These are phyloP conservation scores for Fusarium veterinarium DNA, from an alignment of 2,329 filamentous ascomycete species.

Conservation along the genomic window DNA sequence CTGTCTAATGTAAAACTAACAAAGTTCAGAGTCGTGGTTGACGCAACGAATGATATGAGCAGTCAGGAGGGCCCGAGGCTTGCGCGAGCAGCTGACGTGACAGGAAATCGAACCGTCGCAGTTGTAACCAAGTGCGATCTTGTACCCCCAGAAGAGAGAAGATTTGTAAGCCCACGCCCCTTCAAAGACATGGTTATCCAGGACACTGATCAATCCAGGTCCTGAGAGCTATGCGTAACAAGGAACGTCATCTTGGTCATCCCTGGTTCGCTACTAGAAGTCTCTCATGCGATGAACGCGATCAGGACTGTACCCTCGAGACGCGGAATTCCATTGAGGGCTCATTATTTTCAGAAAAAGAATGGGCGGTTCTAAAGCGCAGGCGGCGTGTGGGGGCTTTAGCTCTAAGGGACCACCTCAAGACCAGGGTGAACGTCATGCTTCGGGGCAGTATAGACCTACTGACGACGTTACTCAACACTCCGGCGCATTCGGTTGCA, in stretches of 20 bases:
- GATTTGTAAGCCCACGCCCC: not conserved
- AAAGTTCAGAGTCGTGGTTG: rapidly evolving
- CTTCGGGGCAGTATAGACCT: not conserved
- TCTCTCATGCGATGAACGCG: not conserved
- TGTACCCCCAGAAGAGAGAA: rapidly evolving
- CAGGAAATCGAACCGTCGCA: not conserved
- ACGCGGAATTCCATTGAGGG: not conserved
- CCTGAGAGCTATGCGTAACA: not conserved
- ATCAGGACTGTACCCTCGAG: not conserved
- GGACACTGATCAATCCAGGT: not conserved
- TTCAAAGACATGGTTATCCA: rapidly evolving
- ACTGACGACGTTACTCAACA: not conserved
- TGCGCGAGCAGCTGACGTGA: not conserved
- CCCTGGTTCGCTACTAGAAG: not conserved
- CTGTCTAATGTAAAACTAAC: not conserved
- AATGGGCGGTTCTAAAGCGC: not conserved
- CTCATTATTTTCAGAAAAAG: not conserved
- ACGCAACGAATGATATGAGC: not conserved
- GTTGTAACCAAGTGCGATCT: not conserved
- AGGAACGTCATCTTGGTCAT: not conserved
- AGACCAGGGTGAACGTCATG: not conserved
- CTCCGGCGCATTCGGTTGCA: not conserved
- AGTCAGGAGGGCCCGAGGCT: not conserved
- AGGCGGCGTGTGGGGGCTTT: not conserved
- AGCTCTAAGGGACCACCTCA: not conserved